Conservation (phyloP, 768 basidiomycete species). For the Ephemerocybe angulata region DNA sequence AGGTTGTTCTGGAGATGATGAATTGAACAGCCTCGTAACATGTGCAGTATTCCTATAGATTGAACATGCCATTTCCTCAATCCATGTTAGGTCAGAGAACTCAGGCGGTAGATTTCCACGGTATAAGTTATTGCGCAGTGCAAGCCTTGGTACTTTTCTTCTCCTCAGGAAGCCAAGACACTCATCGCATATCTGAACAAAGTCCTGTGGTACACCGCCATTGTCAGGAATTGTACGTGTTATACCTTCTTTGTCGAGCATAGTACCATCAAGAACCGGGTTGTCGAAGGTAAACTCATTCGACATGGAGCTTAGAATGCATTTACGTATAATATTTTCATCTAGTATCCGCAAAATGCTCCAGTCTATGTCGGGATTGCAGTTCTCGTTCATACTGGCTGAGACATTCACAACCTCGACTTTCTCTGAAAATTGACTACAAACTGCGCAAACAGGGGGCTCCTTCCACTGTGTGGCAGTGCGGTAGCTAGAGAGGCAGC, state of each 20-base stretch:
- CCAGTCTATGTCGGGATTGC: not conserved
- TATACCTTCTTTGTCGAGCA: not conserved
- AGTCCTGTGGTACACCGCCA: not conserved
- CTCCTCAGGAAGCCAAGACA: not conserved
- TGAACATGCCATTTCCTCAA: slow-evolving; percentile 28
- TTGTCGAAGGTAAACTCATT: not conserved
- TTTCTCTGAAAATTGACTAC: not conserved
- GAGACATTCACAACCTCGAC: not conserved
- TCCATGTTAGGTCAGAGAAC: slow-evolving; percentile 24
- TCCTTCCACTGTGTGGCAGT: not conserved
- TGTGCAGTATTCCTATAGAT: slow-evolving; percentile 24
- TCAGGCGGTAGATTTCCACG: slow-evolving; percentile 18
- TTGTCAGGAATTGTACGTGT: not conserved
- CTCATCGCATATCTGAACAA: not conserved
- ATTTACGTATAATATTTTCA: not conserved
- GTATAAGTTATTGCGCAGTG: slow-evolving; percentile 19
- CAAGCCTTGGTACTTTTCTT: not conserved
- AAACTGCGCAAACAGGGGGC: not conserved
- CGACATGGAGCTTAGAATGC: not conserved
- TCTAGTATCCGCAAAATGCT: too few species aligned
- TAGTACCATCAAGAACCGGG: not conserved
- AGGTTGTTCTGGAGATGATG: slow-evolving; percentile 19
- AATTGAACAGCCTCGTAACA: slow-evolving; percentile 22
- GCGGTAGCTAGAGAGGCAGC: not conserved
- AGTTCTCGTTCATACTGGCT: not conserved